These are phyloP conservation scores for Phytophthora macrochlamydospora DNA, from an alignment of 352 stramenopile species.

Conservation along the genomic window DNA sequence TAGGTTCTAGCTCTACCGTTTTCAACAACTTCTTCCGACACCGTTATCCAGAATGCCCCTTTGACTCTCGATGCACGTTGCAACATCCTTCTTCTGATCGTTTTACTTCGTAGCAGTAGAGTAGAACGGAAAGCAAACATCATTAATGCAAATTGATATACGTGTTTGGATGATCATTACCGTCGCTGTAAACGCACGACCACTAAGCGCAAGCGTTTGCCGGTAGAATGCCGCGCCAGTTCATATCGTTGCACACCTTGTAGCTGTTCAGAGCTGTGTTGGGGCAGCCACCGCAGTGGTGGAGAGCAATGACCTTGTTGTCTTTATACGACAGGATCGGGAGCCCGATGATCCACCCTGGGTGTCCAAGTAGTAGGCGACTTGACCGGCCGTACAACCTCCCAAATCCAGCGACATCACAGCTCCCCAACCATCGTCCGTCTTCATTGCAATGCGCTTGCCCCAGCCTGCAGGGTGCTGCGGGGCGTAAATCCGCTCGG, in stretches of 20 bases:
- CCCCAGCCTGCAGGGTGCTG: constrained; percentile 70
- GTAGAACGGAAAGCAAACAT: too few species aligned
- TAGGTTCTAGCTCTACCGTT: too few species aligned
- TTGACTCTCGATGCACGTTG: too few species aligned
- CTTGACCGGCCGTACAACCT: constrained; percentile 56
- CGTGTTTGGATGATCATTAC: too few species aligned
- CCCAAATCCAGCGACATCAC: constrained; percentile 48
- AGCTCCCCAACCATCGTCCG: constrained; percentile 34
- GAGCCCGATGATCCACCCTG: constrained; percentile 74
- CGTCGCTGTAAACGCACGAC: too few species aligned
- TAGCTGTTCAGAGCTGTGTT: constrained; percentile 75
- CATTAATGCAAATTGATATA: too few species aligned
- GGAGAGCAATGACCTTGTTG: constrained; percentile 68
- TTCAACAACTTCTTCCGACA: too few species aligned
- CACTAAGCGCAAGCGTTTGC: constrained; percentile 32
- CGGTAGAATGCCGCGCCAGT: constrained; percentile 39
- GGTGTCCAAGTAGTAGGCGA: constrained; percentile 77
- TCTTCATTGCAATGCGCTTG: constrained; percentile 71
- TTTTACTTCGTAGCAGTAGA: too few species aligned
- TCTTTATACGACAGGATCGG: constrained; percentile 62
- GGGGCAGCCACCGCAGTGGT: constrained; percentile 78
- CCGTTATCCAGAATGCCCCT: too few species aligned
- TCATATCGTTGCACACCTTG: constrained; percentile 59
- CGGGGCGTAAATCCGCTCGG: constrained; percentile 61
- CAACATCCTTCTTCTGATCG: too few species aligned